A percentile compares a stretch with the other conserved stretches of the same genome.
Conservation (phyloP, 2,329 filamentous ascomycete species). For the Chaetomiaceae sp. region DNA sequence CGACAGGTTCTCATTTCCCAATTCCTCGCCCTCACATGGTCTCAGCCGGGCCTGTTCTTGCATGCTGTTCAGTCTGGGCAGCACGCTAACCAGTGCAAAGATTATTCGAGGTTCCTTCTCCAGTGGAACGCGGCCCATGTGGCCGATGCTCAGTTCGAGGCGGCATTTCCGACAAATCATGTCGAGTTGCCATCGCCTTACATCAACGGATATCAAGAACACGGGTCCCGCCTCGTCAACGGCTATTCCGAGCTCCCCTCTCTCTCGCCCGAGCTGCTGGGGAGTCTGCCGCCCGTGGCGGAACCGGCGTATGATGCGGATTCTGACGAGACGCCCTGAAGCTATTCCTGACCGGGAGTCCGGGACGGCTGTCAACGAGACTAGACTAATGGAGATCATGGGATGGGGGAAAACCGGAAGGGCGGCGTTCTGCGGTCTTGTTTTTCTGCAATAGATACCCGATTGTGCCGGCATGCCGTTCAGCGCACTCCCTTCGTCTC, state of each 20-base stretch:
- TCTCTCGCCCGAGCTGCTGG: conserved; percentile 13
- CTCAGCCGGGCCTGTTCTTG: too few species aligned
- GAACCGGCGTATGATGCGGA: conserved; percentile 23
- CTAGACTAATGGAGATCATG: not conserved
- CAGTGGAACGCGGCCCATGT: conserved; percentile 43
- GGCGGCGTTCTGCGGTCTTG: not conserved
- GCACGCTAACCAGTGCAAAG: conserved; percentile 27
- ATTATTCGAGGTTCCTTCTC: conserved; percentile 43
- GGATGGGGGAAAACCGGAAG: too few species aligned
- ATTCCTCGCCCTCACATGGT: too few species aligned
- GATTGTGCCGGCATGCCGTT: conserved; percentile 1
- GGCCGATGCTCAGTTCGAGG: conserved; percentile 43
- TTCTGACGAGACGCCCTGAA: conserved; percentile 15
- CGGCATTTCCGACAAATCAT: conserved; percentile 42
- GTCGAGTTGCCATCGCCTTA: conserved; percentile 46
- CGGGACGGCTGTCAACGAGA: not conserved
- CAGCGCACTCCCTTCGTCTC: not conserved
- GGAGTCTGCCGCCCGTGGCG: conserved; percentile 28
- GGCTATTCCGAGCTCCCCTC: conserved; percentile 20
- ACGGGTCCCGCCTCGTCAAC: not conserved
- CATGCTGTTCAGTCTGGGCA: not conserved
- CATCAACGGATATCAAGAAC: conserved; percentile 28
- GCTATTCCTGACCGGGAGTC: too few species aligned
- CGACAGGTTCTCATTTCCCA: too few species aligned
- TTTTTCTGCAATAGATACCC: conserved; percentile 12